phyloP scores from a whole-genome alignment of 1,284 basidiomycete species.

The Cutaneotrichosporon curvatum region DNA sequence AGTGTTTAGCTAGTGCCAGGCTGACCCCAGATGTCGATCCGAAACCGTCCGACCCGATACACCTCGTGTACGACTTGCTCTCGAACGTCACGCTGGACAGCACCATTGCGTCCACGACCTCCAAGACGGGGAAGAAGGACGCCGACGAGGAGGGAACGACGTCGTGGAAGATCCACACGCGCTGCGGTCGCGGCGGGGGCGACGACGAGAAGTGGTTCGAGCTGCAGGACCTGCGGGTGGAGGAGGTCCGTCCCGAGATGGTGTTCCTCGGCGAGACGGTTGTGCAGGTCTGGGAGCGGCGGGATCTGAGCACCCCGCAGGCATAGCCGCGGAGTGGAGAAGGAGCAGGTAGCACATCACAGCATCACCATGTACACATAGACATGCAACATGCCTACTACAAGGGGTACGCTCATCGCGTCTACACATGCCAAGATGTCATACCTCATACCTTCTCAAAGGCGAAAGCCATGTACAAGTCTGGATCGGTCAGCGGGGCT shows the following conservation, averaged over 20 bases:
- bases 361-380: background rate
- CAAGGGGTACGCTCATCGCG: background rate
- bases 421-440: background rate
- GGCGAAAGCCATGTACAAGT: conserved; percentile 76
- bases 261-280: conserved; percentile 96
- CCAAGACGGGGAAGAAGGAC: conserved; percentile 20
- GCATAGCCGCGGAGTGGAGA: background rate
- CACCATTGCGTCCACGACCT: conserved; percentile 70
- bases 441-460: conserved; percentile 58
- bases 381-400: background rate
- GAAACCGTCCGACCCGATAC: conserved; percentile 52
- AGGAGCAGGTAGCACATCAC: background rate
- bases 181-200: conserved; percentile 61
- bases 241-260: conserved; percentile 92
- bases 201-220: conserved; percentile 92
- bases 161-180: conserved; percentile 83
- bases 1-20: conserved; percentile 40
- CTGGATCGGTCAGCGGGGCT: conserved; percentile 47
- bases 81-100: conserved; percentile 91
- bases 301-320: conserved; percentile 31
- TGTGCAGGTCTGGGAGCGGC: conserved; percentile 60
- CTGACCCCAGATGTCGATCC: conserved; percentile 65
- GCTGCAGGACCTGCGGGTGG: conserved; percentile 93
- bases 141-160: conserved; percentile 29
- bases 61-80: conserved; percentile 83